Base-by-base conservation (phyloP, 1,139 yeast species). In the Pichia inconspicua region DNA sequence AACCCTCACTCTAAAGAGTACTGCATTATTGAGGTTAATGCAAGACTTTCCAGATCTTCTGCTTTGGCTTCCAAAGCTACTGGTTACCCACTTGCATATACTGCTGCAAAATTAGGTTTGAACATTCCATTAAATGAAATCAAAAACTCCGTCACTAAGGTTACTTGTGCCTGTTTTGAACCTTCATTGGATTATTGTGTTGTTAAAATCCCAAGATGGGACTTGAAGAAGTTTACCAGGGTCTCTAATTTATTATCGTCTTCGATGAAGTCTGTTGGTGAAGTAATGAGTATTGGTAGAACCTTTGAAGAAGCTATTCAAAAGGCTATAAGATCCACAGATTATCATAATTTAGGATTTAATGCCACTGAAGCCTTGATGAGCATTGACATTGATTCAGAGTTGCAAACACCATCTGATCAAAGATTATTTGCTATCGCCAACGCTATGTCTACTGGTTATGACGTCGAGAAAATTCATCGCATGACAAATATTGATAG, bases 151-250 rank as follows among this genome's bases (percentile, higher is more conserved):
- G 97, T 92, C 51, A 92, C 98, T 51, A 85, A 87, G 72, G 83
- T 89, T 42, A 92, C 98, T 32, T 85, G 95, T 69, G 95, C 98
- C 55, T 87, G 96, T 73, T 92, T 92, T 69, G 98, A 92, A 72
- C 98, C 98, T 45, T 89, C 97, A 11, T 78, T 92, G 66, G 98
- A 92, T 72, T 92, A 92, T 71, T 89, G 92, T 67, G 98, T 92
- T 55, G 96, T 88, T 53, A 92, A 92, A 79, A 92, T 92, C 69
- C 98, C 99, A 68, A 82, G 98, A 74, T 92, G 99, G 98, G 98
- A 92, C 71, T 78, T 92, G 70, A 84, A 87, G 75, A 92, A 92
- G 72, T 92, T 92, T 71, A 87, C 92, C 56, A 80, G 96, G 67
- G 98, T 92, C 47, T 84, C 95, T 45, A 81, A 90, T 50, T 77